These are phyloP conservation scores for Tylopilus subfusipes DNA, from an alignment of 768 basidiomycete species.

Conservation along the genomic window DNA sequence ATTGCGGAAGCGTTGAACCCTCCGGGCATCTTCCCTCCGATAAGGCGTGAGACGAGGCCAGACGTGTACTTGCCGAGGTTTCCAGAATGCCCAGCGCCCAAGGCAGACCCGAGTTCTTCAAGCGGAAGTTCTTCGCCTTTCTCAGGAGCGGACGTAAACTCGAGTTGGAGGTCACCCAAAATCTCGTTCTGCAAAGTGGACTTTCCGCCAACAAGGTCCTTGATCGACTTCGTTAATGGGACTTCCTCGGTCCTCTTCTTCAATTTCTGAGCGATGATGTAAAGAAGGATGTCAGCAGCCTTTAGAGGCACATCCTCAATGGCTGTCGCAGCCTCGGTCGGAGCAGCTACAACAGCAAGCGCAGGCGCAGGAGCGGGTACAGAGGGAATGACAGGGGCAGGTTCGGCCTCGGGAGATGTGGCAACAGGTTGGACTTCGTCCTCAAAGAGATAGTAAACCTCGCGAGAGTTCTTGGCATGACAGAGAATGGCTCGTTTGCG, in stretches of 20 bases:
- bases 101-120: slow-evolving; percentile 88
- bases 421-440: slow-evolving; percentile 54
- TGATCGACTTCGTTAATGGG: slow-evolving; percentile 90
- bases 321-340: slow-evolving; percentile 61
- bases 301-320: slow-evolving; percentile 92
- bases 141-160: slow-evolving; percentile 93
- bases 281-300: slow-evolving; percentile 80
- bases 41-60: slow-evolving; percentile 84
- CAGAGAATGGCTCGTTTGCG: slow-evolving; percentile 81
- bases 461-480: slow-evolving; percentile 92
- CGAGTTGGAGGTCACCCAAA: slow-evolving; percentile 91
- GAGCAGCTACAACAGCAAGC: slow-evolving; percentile 42
- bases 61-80: slow-evolving; percentile 89
- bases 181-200: slow-evolving; percentile 99
- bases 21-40: slow-evolving; percentile 97
- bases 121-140: slow-evolving; percentile 97
- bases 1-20: slow-evolving; percentile 94
- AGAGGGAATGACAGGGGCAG: slow-evolving; percentile 38
- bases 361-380: slow-evolving; percentile 40
- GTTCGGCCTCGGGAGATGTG: slow-evolving; percentile 29
- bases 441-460: slow-evolving; percentile 97
- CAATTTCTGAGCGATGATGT: slow-evolving; percentile 94
- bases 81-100: slow-evolving; percentile 80
- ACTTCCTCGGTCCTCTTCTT: slow-evolving; percentile 93
- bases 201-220: slow-evolving; percentile 97